Evolutionary conservation across 108 stramenopile genomes (phyloP).

Genomic region (Bacterosira constricta): DNA sequence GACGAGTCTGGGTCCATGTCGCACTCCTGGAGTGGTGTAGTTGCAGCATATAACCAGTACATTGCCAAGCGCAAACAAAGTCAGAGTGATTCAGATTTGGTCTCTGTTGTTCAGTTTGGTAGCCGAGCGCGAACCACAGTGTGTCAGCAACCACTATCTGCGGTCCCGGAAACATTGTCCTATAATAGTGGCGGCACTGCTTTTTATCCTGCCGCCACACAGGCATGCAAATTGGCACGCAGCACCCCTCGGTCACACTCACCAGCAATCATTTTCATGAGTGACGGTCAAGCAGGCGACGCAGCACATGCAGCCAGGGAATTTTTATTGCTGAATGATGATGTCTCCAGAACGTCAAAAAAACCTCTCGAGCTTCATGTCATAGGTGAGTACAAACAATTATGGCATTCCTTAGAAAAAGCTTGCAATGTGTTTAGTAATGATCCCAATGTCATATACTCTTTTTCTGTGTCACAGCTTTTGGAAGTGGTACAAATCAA

Average conservation of each 20-base stretch:
- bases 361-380: conserved; percentile 66
- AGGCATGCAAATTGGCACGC: conserved; percentile 35
- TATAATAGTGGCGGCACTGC: conserved; percentile 44
- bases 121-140: conserved; percentile 43
- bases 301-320: conserved; percentile 42
- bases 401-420: too few relatives aligned
- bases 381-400: too few relatives aligned
- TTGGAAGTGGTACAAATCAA: conserved; percentile 43
- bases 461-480: too few relatives aligned
- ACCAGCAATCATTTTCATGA: conserved; percentile 68
- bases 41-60: conserved; percentile 55
- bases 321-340: conserved; percentile 41
- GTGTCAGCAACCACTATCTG: background rate
- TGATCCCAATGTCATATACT: too few relatives aligned
- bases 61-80: conserved; percentile 42
- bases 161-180: conserved; percentile 30
- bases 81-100: conserved; percentile 56
- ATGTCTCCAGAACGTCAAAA: conserved; percentile 6
- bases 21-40: conserved; percentile 55
- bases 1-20: conserved; percentile 65
- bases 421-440: too few relatives aligned
- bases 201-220: conserved; percentile 54
- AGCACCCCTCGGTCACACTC: conserved; percentile 46
- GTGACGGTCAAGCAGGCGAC: conserved; percentile 58
- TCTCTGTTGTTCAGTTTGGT: conserved; percentile 62